Evolutionary conservation across 2,329 filamentous ascomycete genomes (phyloP).

Genomic region (Cercospora zeina): DNA sequence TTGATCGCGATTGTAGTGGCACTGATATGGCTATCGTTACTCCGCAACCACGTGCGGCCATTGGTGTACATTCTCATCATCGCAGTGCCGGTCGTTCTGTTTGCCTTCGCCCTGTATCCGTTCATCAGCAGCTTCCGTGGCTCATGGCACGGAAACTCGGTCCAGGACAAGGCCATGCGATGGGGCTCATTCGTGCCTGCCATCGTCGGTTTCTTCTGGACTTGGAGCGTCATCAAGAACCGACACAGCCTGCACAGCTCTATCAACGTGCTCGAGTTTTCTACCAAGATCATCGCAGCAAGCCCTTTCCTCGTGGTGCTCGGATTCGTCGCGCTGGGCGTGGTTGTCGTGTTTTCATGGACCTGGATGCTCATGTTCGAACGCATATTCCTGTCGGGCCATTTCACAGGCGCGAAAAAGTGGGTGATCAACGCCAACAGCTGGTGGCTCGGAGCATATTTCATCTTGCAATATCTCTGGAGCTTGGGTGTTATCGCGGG

Average conservation of each 20-base stretch:
- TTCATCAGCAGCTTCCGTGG: constrained; percentile 87
- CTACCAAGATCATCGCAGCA: constrained; percentile 79
- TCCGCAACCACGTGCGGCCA: constrained; percentile 84
- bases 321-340: constrained; percentile 73
- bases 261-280: constrained; percentile 87
- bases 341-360: constrained; percentile 90
- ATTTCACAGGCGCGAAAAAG: constrained; percentile 60
- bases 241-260: constrained; percentile 79
- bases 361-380: constrained; percentile 96
- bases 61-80: constrained; percentile 78
- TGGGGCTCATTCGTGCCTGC: constrained; percentile 79
- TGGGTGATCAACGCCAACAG: constrained; percentile 86
- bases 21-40: constrained; percentile 81
- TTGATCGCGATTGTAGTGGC: constrained; percentile 86
- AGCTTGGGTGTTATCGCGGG: constrained; percentile 83
- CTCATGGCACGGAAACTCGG: constrained; percentile 66
- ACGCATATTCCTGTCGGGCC: constrained; percentile 88
- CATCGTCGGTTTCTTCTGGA: constrained; percentile 72
- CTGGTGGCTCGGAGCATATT: constrained; percentile 94
- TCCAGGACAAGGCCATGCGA: constrained; percentile 89
- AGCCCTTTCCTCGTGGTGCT: constrained; percentile 80
- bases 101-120: constrained; percentile 88
- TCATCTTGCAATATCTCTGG: constrained; percentile 94
- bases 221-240: constrained; percentile 77
- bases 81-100: constrained; percentile 79